Percentiles rank a stretch among this genome's conserved stretches.
Conservation (phyloP, 2,329 filamentous ascomycete genomes). For the Neurospora sp. region DNA sequence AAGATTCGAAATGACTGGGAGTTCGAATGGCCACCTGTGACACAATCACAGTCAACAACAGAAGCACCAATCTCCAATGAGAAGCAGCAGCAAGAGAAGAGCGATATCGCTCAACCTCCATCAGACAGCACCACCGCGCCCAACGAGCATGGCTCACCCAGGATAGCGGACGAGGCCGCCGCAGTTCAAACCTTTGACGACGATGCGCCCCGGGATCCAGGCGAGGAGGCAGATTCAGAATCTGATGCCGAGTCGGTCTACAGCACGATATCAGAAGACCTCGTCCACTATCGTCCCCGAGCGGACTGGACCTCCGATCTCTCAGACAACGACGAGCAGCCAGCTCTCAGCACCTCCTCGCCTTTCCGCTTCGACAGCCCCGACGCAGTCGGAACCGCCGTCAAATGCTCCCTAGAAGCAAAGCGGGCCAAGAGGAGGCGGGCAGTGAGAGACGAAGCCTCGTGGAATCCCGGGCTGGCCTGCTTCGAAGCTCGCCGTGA, state of each 20-base stretch:
- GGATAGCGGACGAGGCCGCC: conserved; percentile 4
- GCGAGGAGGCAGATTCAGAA: conserved; percentile 33
- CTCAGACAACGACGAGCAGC: conserved; percentile 36
- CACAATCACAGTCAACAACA: neutral
- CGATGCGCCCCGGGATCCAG: conserved; percentile 20
- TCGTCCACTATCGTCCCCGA: conserved; percentile 37
- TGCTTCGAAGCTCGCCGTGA: conserved; percentile 70
- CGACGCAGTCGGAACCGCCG: conserved; percentile 33
- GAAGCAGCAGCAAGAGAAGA: neutral
- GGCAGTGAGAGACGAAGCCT: conserved; percentile 51
- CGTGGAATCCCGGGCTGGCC: conserved; percentile 74
- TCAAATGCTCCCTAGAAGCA: conserved; percentile 33
- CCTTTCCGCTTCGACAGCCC: conserved; percentile 43
- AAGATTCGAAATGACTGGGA: conserved; percentile 51
- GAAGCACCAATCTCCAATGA: neutral
- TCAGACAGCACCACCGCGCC: neutral
- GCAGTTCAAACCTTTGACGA: conserved; percentile 7
- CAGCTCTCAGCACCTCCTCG: conserved; percentile 23
- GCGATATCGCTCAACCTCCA: conserved; percentile 3
- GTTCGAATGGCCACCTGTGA: conserved; percentile 42
- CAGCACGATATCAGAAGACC: conserved; percentile 47
- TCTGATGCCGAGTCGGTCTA: conserved; percentile 41
- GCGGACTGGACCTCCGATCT: conserved; percentile 49
- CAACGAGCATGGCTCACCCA: neutral
- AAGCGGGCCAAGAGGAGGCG: conserved; percentile 47